Evolutionary conservation across 345 rosid genomes (phyloP), one percentile per base, ranked within the genome.

Genomic region (Trapa incisa): DNA sequence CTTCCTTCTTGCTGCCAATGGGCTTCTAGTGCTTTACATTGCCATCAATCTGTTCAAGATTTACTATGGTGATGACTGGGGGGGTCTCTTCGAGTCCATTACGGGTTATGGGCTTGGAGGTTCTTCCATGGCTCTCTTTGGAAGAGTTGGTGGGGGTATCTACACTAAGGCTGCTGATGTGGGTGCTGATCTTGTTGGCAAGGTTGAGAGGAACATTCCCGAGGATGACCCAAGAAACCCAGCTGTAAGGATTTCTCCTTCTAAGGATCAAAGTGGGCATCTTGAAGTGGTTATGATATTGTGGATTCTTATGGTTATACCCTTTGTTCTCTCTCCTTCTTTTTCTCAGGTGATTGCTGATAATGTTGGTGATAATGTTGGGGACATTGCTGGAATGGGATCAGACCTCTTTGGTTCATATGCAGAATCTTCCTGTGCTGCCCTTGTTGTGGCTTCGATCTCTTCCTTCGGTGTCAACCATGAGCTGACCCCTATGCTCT

Each of bases 31-130:
- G 75, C 90, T 87, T 67, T 87, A 37, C 80, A 75, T 88, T 71
- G 67, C 85, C 75, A 84, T 87, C 82, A 86, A 84, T 77, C 65
- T 86, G 38, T 88, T 88, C 79, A 84, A 88, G 78, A 71, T 82
- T 64, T 88, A 88, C 71, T 88, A 85, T 65, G 91, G 89, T 36
- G 95, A 88, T 70, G 91, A 88, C 74, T 88, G 91, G 91, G 80
- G 77, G 57, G 89, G 95, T 47, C 89, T 88, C 66, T 88, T 86
- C 58, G 95, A 88, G 82, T 76, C 95, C 65, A 88, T 88, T n/a
- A 88, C 91, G 75, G 95, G 91, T 58, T 88, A 88, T 74, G 91
- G 95, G 41, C 91, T 88, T 72, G 95, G 95, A 36, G 95, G 95
- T 70, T 88, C 91, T 67, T 88, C 95, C 65, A 86, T 88, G 89